Conservation (phyloP, 805 yeast species). For the Candida arabinofermentans region DNA sequence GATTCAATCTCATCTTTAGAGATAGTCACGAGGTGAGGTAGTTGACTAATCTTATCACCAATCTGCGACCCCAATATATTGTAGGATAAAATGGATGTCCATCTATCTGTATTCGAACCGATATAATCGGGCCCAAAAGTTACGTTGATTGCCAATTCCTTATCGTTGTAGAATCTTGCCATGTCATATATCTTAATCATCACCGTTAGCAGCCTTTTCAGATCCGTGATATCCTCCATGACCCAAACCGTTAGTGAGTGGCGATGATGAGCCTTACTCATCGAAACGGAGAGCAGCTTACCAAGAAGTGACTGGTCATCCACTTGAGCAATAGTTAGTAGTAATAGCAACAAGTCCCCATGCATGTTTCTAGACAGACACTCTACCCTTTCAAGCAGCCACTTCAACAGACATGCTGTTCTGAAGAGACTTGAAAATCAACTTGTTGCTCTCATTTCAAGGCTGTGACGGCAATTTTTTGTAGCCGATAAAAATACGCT, state of each 20-base stretch:
- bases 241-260: constrained; percentile 10
- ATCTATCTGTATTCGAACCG: neutral
- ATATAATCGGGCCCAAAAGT: constrained; percentile 10
- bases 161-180: constrained; percentile 10
- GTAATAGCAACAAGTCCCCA: too few relatives aligned
- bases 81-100: constrained; percentile 3
- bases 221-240: constrained; percentile 16
- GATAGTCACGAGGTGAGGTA: neutral
- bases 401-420: too few relatives aligned
- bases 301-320: neutral
- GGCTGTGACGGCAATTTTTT: too few relatives aligned
- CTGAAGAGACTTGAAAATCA: too few relatives aligned
- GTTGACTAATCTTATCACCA: neutral
- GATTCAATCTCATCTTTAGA: neutral
- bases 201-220: constrained; percentile 3
- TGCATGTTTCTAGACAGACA: too few relatives aligned
- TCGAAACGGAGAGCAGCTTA: constrained; percentile 1
- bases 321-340: constrained; percentile 1
- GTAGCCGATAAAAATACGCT: too few relatives aligned
- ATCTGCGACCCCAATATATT: neutral
- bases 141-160: constrained; percentile 4
- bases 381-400: too few relatives aligned
- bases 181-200: constrained; percentile 15
- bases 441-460: too few relatives aligned
- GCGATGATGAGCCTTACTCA: neutral